Evolutionary conservation across 2,329 filamentous ascomycete species (phyloP).

Genomic region (Neofusicoccum umdonicola): DNA sequence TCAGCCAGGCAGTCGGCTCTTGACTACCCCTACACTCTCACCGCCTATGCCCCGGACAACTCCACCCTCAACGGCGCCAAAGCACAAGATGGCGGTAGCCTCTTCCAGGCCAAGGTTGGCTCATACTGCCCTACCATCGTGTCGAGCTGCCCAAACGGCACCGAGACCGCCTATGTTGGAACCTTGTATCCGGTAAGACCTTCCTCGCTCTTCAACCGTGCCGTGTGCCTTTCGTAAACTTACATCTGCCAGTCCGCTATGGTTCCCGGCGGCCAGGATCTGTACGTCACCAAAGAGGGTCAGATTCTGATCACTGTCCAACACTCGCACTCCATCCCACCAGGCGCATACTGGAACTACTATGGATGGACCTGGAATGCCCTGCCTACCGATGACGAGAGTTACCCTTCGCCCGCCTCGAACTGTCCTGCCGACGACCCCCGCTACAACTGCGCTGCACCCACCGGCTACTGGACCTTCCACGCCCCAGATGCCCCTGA

Average conservation of each 20-base stretch:
- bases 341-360: slow-evolving; percentile 20
- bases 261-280: slow-evolving; percentile 26
- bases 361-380: slow-evolving; percentile 23
- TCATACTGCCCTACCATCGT: slow-evolving; percentile 20
- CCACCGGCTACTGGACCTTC: slow-evolving; percentile 24
- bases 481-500: slow-evolving; percentile 19
- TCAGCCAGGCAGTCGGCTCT: neutral
- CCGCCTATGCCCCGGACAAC: slow-evolving; percentile 19
- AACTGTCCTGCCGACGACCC: slow-evolving; percentile 16
- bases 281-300: slow-evolving; percentile 22
- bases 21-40: slow-evolving; percentile 18
- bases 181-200: slow-evolving; percentile 20
- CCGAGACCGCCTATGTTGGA: slow-evolving; percentile 20
- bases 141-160: slow-evolving; percentile 23
- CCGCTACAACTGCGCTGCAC: slow-evolving; percentile 22
- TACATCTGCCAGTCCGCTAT: slow-evolving; percentile 6
- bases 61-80: slow-evolving; percentile 22
- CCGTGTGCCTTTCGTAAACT: neutral
- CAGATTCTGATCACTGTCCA: slow-evolving; percentile 22
- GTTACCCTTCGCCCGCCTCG: neutral
- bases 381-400: neutral
- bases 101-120: slow-evolving; percentile 18
- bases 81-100: slow-evolving; percentile 19
- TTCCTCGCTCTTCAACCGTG: neutral
- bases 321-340: slow-evolving; percentile 23